Evolutionary conservation across 805 yeast genomes (phyloP).

Genomic region (Dipodascus geniculatus): DNA sequence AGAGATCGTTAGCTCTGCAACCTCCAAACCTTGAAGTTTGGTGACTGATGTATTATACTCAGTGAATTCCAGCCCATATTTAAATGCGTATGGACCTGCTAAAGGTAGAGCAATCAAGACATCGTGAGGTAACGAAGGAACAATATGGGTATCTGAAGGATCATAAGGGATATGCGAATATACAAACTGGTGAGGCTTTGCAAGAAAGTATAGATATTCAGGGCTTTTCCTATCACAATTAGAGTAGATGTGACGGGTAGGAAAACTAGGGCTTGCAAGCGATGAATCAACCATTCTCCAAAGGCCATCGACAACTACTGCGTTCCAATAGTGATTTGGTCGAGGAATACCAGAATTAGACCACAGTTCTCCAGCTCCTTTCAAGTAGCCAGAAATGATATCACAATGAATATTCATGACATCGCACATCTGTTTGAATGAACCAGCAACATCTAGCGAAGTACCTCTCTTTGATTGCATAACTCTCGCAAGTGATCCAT

Average conservation of each 20-base stretch:
- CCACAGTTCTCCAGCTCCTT: constrained; percentile 51
- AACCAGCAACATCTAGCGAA: constrained; percentile 62
- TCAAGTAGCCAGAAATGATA: constrained; percentile 70
- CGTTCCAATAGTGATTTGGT: constrained; percentile 84
- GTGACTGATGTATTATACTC: constrained; percentile 71
- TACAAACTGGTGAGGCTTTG: constrained; percentile 63
- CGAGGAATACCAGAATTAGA: constrained; percentile 19
- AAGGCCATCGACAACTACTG: constrained; percentile 64
- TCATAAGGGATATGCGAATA: constrained; percentile 84
- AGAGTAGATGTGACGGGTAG: constrained; percentile 34
- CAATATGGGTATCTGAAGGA: constrained; percentile 70
- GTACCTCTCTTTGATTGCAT: constrained; percentile 41
- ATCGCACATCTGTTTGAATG: constrained; percentile 62
- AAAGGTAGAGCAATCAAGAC: constrained; percentile 76
- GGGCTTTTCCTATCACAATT: constrained; percentile 20
- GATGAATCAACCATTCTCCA: constrained; percentile 72
- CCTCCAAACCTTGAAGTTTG: constrained; percentile 59
- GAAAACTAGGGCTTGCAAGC: constrained; percentile 48
- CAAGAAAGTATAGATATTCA: constrained; percentile 60
- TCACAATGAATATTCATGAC: constrained; percentile 63
- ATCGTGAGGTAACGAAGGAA: constrained; percentile 71
- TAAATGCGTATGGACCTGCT: constrained; percentile 70
- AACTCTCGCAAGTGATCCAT: constrained; percentile 12
- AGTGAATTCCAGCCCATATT: constrained; percentile 42
- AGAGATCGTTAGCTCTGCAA: constrained; percentile 64